These are phyloP conservation scores for Styphnolobium japonicum DNA, from an alignment of 306 rosid genomes.

Conservation along the genomic window DNA sequence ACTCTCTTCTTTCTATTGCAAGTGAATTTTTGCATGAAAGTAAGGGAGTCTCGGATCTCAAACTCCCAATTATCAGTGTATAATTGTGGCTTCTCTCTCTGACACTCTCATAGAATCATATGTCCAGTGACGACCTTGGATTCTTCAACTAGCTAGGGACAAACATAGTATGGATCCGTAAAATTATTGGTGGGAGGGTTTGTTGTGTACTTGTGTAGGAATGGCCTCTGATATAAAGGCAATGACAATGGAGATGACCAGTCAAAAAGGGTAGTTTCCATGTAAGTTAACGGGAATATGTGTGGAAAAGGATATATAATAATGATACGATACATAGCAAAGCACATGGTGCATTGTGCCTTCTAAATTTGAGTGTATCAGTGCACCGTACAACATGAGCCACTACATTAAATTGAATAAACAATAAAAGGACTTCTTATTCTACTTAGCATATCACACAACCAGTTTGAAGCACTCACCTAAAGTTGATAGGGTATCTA, in stretches of 20 bases:
- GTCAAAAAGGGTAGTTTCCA: slow-evolving; percentile 48
- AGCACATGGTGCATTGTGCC: neutral
- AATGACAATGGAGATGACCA: slow-evolving; percentile 32
- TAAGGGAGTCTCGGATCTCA: slow-evolving; percentile 71
- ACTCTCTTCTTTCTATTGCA: slow-evolving; percentile 17
- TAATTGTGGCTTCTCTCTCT: slow-evolving; percentile 34
- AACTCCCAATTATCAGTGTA: slow-evolving; percentile 49
- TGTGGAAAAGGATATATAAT: neutral
- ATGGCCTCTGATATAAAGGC: slow-evolving; percentile 7
- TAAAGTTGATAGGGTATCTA: no score
- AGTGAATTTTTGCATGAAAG: slow-evolving; percentile 54
- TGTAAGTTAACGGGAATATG: slow-evolving; percentile 40
- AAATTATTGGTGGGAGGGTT: neutral
- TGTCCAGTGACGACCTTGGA: slow-evolving; percentile 19
- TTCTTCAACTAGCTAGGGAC: slow-evolving; percentile 22
- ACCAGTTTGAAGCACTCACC: no score
- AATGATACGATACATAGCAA: neutral
- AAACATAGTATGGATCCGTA: neutral
- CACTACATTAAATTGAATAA: neutral
- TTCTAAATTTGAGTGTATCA: neutral
- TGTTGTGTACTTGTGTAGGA: neutral
- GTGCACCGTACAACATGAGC: neutral
- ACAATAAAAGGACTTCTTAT: no score
- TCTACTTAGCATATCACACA: neutral
- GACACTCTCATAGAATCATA: neutral